phyloP scores from a whole-genome alignment of 2,329 filamentous ascomycete genomes.

The Penicillium frequentans region DNA sequence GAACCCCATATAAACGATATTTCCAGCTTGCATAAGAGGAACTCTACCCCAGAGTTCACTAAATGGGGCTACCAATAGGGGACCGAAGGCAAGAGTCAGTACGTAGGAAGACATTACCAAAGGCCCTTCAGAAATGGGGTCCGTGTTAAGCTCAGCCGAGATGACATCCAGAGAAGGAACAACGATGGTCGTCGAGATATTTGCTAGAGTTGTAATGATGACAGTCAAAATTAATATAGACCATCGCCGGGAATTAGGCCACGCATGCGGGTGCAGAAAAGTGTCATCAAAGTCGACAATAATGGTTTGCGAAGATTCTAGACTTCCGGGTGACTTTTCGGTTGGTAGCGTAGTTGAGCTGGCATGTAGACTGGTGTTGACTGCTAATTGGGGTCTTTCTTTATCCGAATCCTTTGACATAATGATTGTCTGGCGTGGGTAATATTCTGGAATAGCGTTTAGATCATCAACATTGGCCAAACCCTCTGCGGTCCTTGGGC shows the following conservation, averaged over 20 bases:
- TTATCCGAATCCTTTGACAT: neutral
- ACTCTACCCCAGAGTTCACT: conserved; percentile 55
- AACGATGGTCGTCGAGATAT: neutral
- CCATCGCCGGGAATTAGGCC: conserved; percentile 7
- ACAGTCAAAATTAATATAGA: conserved; percentile 2
- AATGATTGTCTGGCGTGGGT: neutral
- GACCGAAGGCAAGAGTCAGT: conserved; percentile 50
- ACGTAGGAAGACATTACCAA: conserved; percentile 49
- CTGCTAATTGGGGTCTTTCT: neutral
- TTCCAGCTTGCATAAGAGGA: conserved; percentile 50
- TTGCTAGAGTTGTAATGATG: neutral
- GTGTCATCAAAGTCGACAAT: conserved; percentile 10
- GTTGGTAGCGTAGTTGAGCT: neutral
- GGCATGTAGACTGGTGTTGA: neutral
- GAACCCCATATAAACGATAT: conserved; percentile 51
- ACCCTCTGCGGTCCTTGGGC: neutral
- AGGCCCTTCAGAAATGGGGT: neutral
- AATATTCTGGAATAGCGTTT: neutral
- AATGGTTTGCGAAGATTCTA: neutral
- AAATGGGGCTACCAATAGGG: conserved; percentile 48
- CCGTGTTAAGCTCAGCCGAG: neutral
- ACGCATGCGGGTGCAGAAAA: conserved; percentile 5
- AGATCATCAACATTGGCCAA: neutral
- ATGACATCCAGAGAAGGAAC: neutral
- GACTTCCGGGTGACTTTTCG: neutral